These are phyloP conservation scores for Dendrocalamus latiflorus DNA, from an alignment of 202 grass and related monocot species.

Conservation along the genomic window DNA sequence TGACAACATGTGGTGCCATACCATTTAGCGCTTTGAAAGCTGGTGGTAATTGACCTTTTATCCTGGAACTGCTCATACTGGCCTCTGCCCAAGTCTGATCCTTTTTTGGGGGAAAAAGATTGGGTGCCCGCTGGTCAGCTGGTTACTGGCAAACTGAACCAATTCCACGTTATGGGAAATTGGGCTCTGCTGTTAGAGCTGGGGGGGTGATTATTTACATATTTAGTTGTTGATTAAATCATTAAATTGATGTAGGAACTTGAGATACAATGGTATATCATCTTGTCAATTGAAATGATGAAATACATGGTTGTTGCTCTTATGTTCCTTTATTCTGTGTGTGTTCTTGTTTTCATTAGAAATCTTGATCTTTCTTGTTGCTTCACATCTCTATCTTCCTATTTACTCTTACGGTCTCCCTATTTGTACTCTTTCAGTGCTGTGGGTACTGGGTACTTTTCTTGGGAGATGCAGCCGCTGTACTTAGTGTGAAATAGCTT, in stretches of 20 bases:
- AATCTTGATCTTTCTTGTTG: neutral
- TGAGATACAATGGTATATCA: neutral
- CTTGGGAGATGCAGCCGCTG: neutral
- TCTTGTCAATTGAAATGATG: neutral
- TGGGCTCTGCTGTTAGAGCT: neutral
- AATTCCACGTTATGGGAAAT: neutral
- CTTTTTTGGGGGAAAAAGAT: neutral
- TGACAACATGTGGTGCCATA: neutral
- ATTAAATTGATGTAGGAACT: neutral
- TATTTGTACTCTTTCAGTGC: neutral
- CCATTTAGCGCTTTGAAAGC: neutral
- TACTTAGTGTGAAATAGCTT: conserved; percentile 8
- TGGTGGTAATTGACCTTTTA: neutral
- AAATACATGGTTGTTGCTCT: neutral
- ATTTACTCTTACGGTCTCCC: too few species aligned
- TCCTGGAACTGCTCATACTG: neutral
- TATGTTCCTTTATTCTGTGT: neutral
- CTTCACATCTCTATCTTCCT: neutral
- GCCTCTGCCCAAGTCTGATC: neutral
- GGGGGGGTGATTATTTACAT: neutral
- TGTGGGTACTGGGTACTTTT: neutral
- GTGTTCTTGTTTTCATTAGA: neutral
- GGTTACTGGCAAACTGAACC: neutral
- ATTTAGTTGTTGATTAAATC: neutral
- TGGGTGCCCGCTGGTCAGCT: neutral